Percentiles rank a stretch among this genome's conserved stretches.
Conservation (phyloP, 2,329 filamentous ascomycete species). For the Xylariomycetidae sp. region DNA sequence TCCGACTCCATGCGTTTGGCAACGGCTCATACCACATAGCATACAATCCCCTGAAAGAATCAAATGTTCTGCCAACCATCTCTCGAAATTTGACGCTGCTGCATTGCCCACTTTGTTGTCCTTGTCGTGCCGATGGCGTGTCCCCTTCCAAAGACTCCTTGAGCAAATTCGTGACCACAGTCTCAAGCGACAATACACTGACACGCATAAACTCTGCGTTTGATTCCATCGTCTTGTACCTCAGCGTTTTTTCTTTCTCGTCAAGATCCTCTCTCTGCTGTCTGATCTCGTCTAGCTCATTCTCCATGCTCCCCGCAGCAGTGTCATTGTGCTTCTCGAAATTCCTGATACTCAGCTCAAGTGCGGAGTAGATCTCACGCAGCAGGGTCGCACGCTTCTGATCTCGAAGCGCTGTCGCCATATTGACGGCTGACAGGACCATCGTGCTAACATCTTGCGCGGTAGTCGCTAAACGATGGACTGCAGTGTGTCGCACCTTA, state of each 20-base stretch:
- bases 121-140: no score
- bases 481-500: constrained; percentile 27
- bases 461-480: constrained; percentile 26
- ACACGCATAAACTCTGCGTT: no score
- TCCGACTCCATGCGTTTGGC: no score
- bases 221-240: constrained; percentile 21
- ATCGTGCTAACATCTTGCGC: constrained; percentile 22
- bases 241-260: constrained; percentile 25
- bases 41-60: no score
- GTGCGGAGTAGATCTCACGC: constrained; percentile 22
- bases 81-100: no score
- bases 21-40: no score
- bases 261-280: constrained; percentile 31
- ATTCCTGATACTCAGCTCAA: constrained; percentile 24
- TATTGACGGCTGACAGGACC: constrained; percentile 20
- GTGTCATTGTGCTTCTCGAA: constrained; percentile 31
- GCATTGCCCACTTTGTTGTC: no score
- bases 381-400: constrained; percentile 20
- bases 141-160: no score
- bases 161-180: no score
- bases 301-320: constrained; percentile 22
- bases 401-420: constrained; percentile 27
- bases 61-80: no score
- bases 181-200: no score
- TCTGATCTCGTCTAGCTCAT: constrained; percentile 27